These are phyloP conservation scores for Dimocarpus longan DNA, from an alignment of 345 rosid species.

Conservation along the genomic window DNA sequence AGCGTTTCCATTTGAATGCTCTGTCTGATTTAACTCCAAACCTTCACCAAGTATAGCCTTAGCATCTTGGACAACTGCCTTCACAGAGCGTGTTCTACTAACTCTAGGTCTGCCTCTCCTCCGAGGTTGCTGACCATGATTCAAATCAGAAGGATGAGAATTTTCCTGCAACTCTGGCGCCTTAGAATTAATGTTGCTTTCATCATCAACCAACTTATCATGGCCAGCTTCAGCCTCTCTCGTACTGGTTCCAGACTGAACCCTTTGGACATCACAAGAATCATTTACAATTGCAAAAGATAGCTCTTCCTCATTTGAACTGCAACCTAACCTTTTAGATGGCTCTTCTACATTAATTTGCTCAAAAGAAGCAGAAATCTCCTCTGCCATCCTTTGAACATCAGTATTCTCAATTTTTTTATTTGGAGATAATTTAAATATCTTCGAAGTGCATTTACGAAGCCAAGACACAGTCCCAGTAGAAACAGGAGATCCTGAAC, in stretches of 20 bases:
- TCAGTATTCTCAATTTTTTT: conserved; percentile 52
- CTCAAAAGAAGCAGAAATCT: conserved; percentile 25
- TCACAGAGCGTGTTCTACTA: conserved; percentile 70
- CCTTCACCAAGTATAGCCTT: conserved; percentile 67
- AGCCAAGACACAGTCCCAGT: conserved; percentile 75
- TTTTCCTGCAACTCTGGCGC: conserved; percentile 48
- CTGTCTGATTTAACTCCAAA: conserved; percentile 45
- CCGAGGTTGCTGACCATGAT: conserved; percentile 43
- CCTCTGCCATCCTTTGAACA: conserved; percentile 37
- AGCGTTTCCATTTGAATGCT: conserved; percentile 40
- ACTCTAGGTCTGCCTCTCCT: conserved; percentile 57
- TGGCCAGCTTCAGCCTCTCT: conserved; percentile 48
- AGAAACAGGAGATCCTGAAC: conserved; percentile 53
- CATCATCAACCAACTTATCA: conserved; percentile 47
- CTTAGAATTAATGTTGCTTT: conserved; percentile 55
- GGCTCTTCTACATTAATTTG: conserved; percentile 40
- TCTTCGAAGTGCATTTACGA: conserved; percentile 79
- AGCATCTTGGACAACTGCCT: conserved; percentile 79
- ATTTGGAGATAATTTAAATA: conserved; percentile 71
- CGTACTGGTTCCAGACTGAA: conserved; percentile 42
- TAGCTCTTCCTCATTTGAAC: conserved; percentile 44
- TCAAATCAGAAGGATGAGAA: conserved; percentile 52
- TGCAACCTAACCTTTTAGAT: conserved; percentile 36
- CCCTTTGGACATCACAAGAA: conserved; percentile 49
- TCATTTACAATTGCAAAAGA: conserved; percentile 41